Conservation (phyloP, 2,329 filamentous ascomycete species). For the Venturia carpophila region DNA sequence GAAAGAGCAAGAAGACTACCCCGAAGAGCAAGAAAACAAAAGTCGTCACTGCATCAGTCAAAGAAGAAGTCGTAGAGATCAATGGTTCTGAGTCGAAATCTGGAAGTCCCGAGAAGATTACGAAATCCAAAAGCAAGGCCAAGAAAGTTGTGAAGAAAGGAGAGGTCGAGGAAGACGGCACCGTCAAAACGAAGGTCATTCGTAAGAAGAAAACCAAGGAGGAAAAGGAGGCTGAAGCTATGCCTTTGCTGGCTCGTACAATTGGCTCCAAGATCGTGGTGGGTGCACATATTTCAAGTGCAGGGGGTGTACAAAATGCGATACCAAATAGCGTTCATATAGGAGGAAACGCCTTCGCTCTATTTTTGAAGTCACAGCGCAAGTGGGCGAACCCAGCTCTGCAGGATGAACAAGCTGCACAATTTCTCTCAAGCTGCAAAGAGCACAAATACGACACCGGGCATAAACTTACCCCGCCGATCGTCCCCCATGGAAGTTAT, state of each 20-base stretch:
- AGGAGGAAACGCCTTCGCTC: conserved; percentile 81
- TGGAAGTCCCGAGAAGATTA: neutral
- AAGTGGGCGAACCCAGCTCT: conserved; percentile 87
- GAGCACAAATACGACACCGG: conserved; percentile 63
- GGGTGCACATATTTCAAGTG: conserved; percentile 84
- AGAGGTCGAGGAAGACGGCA: conserved; percentile 19
- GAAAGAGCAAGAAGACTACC: neutral
- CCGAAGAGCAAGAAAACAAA: conserved; percentile 3
- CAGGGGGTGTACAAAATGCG: conserved; percentile 90
- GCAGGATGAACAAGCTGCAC: conserved; percentile 54
- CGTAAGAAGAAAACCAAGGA: conserved; percentile 49
- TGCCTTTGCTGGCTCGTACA: conserved; percentile 64
- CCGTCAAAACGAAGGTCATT: conserved; percentile 17
- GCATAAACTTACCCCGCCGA: conserved; percentile 43
- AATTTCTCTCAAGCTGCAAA: conserved; percentile 62
- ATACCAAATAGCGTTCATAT: conserved; percentile 70
- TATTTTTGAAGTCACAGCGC: conserved; percentile 93
- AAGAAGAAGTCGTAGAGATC: conserved; percentile 5
- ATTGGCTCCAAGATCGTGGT: conserved; percentile 70
- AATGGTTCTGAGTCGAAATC: neutral
- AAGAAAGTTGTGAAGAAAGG: conserved; percentile 17
- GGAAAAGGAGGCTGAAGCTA: conserved; percentile 47
- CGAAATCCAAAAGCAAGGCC: conserved; percentile 2
- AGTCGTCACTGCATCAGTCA: neutral
- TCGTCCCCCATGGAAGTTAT: conserved; percentile 91